A percentile compares a stretch with the other conserved stretches of the same genome.
Conservation (phyloP, 2,329 filamentous ascomycete genomes). For the Aaosphaeria arxii region DNA sequence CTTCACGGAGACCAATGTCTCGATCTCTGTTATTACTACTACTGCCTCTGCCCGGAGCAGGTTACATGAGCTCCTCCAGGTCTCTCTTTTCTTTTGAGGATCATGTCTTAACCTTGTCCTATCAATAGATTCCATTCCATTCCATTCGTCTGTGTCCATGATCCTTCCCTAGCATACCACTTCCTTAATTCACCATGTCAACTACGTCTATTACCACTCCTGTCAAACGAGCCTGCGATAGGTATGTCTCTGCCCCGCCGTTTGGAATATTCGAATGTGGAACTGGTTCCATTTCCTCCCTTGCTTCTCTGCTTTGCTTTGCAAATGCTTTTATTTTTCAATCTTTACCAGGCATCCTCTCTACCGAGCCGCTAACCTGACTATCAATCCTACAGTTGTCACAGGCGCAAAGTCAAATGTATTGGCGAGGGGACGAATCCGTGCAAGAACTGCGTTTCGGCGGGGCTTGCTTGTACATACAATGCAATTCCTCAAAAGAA, state of each 20-base stretch:
- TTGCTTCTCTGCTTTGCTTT: too few relatives aligned
- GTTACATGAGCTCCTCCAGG: not conserved
- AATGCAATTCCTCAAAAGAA: conserved; percentile 64
- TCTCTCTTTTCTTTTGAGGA: conserved; percentile 18
- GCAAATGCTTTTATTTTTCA: too few relatives aligned
- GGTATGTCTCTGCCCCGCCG: conserved; percentile 24
- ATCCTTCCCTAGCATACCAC: conserved; percentile 6
- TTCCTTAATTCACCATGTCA: conserved; percentile 23
- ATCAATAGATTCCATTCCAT: too few relatives aligned
- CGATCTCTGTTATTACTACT: conserved; percentile 26
- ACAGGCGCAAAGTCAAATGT: conserved; percentile 51
- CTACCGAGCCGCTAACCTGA: too few relatives aligned
- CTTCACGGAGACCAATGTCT: conserved; percentile 23
- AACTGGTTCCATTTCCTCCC: too few relatives aligned
- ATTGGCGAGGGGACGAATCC: conserved; percentile 50
- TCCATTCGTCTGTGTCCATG: too few relatives aligned
- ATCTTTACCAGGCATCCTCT: too few relatives aligned
- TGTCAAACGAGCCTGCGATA: conserved; percentile 43
- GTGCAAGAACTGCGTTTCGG: conserved; percentile 60
- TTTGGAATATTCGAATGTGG: not conserved
- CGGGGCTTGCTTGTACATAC: conserved; percentile 61
- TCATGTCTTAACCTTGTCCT: conserved; percentile 13
- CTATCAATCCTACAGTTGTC: conserved; percentile 32
- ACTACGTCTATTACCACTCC: conserved; percentile 32
- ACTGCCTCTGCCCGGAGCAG: conserved; percentile 23